Evolutionary conservation across 164 flowering plant genomes (phyloP).

Genomic region (Tinospora cordifolia): DNA sequence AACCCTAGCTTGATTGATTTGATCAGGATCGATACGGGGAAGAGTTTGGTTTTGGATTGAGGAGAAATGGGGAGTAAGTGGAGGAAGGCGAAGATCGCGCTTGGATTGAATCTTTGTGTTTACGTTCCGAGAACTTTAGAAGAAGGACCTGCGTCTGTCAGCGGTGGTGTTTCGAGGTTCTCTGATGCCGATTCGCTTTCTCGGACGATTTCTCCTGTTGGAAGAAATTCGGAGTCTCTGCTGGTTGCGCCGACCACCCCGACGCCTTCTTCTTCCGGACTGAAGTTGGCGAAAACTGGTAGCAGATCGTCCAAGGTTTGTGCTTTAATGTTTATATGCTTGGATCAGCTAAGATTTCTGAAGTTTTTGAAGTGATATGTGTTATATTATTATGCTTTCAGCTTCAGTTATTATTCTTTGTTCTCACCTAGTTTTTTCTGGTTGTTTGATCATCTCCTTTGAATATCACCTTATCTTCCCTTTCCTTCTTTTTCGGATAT

Average conservation of each 20-base stretch:
- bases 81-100: constrained; percentile 67
- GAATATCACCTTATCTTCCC: too few species aligned
- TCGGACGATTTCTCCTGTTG: constrained; percentile 20
- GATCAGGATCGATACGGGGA: not conserved
- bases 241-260: constrained; percentile 39
- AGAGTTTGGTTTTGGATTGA: not conserved
- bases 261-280: constrained; percentile 55
- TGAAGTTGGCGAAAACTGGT: constrained; percentile 30
- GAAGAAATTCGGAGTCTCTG: constrained; percentile 12
- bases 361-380: not conserved
- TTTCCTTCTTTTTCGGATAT: too few species aligned
- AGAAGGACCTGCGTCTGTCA: constrained; percentile 20
- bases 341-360: not conserved
- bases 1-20: not conserved
- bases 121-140: constrained; percentile 42
- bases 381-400: not conserved
- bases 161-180: constrained; percentile 22
- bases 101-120: constrained; percentile 52
- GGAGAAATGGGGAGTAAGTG: constrained; percentile 66
- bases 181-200: constrained; percentile 33
- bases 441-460: too few species aligned
- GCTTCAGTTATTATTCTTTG: not conserved
- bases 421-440: too few species aligned
- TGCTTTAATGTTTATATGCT: not conserved
- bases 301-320: constrained; percentile 56